A percentile compares a stretch with the other conserved stretches of the same genome.
phyloP scores from a whole-genome alignment of 2,329 filamentous ascomycete genomes.

The Lachnellula occidentalis region DNA sequence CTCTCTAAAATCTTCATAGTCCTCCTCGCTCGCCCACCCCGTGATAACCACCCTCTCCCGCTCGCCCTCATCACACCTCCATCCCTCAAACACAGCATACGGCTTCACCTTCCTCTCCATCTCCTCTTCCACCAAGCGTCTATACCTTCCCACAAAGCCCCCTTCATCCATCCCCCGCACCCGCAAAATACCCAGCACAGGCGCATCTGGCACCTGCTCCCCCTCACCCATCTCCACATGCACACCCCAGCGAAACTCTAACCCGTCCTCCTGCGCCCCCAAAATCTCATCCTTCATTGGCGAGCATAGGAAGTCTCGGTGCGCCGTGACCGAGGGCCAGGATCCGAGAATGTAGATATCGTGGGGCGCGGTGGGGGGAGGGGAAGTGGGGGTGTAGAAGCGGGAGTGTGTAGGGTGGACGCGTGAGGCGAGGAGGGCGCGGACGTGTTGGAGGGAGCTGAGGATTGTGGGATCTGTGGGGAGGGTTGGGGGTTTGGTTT shows the following conservation, averaged over 20 bases:
- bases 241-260: neutral
- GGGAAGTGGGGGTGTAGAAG: neutral
- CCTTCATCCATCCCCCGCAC: neutral
- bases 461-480: neutral
- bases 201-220: neutral
- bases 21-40: neutral
- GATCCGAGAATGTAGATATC: slow-evolving; percentile 3
- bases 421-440: neutral
- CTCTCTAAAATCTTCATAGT: neutral
- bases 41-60: neutral
- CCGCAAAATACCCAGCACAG: neutral
- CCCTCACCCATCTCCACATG: neutral
- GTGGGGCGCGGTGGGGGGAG: neutral
- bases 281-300: neutral
- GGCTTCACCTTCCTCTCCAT: neutral
- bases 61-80: neutral
- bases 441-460: neutral
- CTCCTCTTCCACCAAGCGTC: neutral
- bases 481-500: neutral
- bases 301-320: neutral
- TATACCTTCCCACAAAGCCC: neutral
- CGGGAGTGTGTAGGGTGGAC: slow-evolving; percentile 1
- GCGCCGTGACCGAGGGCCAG: neutral
- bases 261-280: neutral
- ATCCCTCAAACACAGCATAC: neutral